Base-by-base conservation (phyloP, 768 basidiomycete species). In the Mycena kentingensis region DNA sequence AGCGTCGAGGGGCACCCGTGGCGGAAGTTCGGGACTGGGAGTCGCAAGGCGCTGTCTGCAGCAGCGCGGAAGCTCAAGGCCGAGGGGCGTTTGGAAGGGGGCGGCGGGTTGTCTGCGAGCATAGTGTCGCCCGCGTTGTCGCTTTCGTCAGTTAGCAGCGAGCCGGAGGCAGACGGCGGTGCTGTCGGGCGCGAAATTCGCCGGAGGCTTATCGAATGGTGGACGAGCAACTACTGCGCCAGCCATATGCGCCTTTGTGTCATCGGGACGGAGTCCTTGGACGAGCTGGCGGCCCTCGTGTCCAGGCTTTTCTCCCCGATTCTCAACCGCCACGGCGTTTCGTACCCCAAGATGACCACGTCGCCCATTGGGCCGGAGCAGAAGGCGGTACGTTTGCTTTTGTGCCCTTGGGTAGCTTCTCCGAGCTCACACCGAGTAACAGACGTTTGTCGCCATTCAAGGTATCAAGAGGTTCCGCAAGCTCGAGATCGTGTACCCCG, bases 1-100 rank as follows among this genome's bases (percentile, higher is more conserved):
- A 87, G 84, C 51, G 85, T 83, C 60, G 74, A 76, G 2, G 89
- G 85, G 5, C 93, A 96, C 67, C 81, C 82, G 3, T 98, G 93
- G 87, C 80, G 78, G 53, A 98, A 97, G 65, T 98, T 98, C 64
- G 94, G 95, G 2, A 92, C 84, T 19, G 94, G 94, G 5, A 89
- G 89, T 69, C 80, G 82, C 41, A 83, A 84, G 28, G 93, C 84
- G 61, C 74, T 90, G 65, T 84, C 78, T 5, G 74, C 76, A 52
- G 82, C 82, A 0, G 90, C 85, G 3, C 79, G 73, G 58, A 72
- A 78, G 35, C 69, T 81, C 46, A 83, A 81, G 64, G 74, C 71
- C 11, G 77, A 78, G 52, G 79, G 76, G 6, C 74, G 73, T 27
- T 61, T 80, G 41, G 66, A 67, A 38, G 16, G 52, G 42, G 19